Evolutionary conservation across 495 filamentous ascomycete species (phyloP).

Genomic region (Trichoderma orchidacearum): DNA sequence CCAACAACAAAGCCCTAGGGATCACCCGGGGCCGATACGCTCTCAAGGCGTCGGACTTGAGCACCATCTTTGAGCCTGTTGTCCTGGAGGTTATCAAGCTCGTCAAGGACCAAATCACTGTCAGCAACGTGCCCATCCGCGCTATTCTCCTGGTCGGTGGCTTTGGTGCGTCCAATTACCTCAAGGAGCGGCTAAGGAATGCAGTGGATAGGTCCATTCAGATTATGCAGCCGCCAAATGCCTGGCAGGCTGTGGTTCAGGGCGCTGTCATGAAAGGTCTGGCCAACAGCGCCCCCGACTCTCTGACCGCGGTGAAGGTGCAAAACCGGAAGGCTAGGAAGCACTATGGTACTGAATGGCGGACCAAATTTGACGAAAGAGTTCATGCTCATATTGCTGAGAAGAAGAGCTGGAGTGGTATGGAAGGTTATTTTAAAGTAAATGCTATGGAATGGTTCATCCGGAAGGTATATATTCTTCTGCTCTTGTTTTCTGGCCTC

Average conservation of each 20-base stretch:
- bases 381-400: constrained; percentile 14
- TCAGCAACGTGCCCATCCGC: constrained; percentile 26
- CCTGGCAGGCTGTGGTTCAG: constrained; percentile 37
- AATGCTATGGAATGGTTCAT: constrained; percentile 20
- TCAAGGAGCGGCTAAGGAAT: constrained; percentile 39
- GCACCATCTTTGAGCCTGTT: constrained; percentile 43
- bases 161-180: constrained; percentile 54
- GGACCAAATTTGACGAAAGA: constrained; percentile 17
- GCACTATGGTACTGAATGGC: constrained; percentile 29
- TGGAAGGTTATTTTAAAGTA: constrained; percentile 12
- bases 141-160: constrained; percentile 61
- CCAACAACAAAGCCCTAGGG: constrained; percentile 12
- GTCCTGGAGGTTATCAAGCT: constrained; percentile 42
- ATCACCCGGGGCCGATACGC: constrained; percentile 15
- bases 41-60: constrained; percentile 24
- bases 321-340: constrained; percentile 33
- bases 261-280: constrained; percentile 31
- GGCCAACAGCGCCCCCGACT: constrained; percentile 16
- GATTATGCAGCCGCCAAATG: constrained; percentile 48
- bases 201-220: constrained; percentile 21
- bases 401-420: constrained; percentile 9
- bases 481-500: background rate
- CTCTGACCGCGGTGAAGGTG: constrained; percentile 24
- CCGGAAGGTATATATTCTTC: constrained; percentile 2
- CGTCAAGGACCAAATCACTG: constrained; percentile 42